phyloP scores from a whole-genome alignment of 768 basidiomycete genomes.

The Tulasnella sp. region DNA sequence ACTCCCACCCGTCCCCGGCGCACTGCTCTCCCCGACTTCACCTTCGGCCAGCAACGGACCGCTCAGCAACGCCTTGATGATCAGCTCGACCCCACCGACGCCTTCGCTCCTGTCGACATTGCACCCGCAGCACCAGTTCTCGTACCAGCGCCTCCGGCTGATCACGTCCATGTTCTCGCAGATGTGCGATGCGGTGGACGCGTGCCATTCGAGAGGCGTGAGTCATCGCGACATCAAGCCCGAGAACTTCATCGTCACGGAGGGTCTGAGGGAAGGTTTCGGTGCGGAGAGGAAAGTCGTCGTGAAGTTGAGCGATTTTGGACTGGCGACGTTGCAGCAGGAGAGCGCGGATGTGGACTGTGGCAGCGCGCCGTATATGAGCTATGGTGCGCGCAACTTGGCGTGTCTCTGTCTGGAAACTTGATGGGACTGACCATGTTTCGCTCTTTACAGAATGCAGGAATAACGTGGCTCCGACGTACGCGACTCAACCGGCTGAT shows the following conservation, averaged over 20 bases:
- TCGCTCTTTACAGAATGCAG: conserved; percentile 73
- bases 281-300: conserved; percentile 79
- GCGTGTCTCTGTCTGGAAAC: too few relatives aligned
- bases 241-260: conserved; percentile 96
- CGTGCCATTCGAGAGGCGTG: conserved; percentile 88
- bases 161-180: conserved; percentile 98
- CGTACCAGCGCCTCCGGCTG: conserved; percentile 83
- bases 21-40: conserved; percentile 43
- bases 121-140: conserved; percentile 78
- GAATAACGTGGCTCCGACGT: conserved; percentile 94
- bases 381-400: too few relatives aligned
- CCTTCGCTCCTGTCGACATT: conserved; percentile 87
- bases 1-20: conserved; percentile 38
- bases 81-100: conserved; percentile 75
- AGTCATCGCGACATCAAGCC: conserved; percentile 99
- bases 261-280: conserved; percentile 54
- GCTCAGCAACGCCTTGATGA: conserved; percentile 26
- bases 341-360: conserved; percentile 97
- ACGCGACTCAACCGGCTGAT: conserved; percentile 92
- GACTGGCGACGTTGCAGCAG: conserved; percentile 85
- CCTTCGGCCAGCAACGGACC: conserved; percentile 48
- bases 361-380: conserved; percentile 99
- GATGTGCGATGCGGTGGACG: conserved; percentile 97
- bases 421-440: too few relatives aligned
- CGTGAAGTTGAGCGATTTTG: conserved; percentile 97